These are phyloP conservation scores for Penicillium flavigenum DNA, from an alignment of 495 filamentous ascomycete species.

Conservation along the genomic window DNA sequence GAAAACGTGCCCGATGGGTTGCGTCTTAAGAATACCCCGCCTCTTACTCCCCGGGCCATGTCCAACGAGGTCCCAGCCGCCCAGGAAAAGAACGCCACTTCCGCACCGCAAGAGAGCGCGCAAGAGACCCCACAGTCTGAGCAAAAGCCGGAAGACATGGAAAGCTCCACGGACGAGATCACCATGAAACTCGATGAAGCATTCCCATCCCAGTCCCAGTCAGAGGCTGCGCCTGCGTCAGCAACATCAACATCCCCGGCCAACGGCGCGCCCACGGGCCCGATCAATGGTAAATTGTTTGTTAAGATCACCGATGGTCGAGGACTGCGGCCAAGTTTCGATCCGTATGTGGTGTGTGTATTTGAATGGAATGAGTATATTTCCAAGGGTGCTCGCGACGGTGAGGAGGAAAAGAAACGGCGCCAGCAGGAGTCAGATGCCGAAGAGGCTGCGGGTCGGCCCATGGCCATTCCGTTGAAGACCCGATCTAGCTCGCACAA, in stretches of 20 bases:
- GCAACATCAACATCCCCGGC: constrained; percentile 31
- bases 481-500: constrained; percentile 94
- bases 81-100: constrained; percentile 36
- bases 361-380: constrained; percentile 97
- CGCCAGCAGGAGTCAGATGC: constrained; percentile 60
- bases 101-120: constrained; percentile 30
- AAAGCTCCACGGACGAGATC: constrained; percentile 41
- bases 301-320: constrained; percentile 84
- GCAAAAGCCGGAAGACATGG: constrained; percentile 27
- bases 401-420: constrained; percentile 51
- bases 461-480: constrained; percentile 95
- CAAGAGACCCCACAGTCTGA: constrained; percentile 20
- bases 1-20: constrained; percentile 59
- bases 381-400: constrained; percentile 72
- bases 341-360: constrained; percentile 94
- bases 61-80: constrained; percentile 58
- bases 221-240: not conserved
- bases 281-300: constrained; percentile 82
- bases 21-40: constrained; percentile 80
- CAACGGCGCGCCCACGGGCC: constrained; percentile 62
- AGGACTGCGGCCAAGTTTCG: constrained; percentile 73
- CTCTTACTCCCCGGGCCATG: constrained; percentile 81
- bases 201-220: constrained; percentile 31
- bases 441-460: constrained; percentile 58
- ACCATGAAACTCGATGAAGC: constrained; percentile 47